Conservation (phyloP, 1,284 basidiomycete species). For the Pisolithus thermaeus region DNA sequence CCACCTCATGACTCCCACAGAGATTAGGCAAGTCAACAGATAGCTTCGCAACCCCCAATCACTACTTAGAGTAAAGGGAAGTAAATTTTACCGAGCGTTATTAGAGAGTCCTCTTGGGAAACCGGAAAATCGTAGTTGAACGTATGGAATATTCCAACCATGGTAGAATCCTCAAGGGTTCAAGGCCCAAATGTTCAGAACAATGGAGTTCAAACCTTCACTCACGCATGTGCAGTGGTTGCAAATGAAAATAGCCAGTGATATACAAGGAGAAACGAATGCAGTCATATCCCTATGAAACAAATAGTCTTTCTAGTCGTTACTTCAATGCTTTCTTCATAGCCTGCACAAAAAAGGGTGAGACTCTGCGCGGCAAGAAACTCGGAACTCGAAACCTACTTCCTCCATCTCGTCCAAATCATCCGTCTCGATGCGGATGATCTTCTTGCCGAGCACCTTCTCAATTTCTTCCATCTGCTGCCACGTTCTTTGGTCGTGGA, state of each 20-base stretch:
- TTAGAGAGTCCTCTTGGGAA: too few relatives aligned
- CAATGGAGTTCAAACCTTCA: too few relatives aligned
- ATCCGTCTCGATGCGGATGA: conserved; percentile 76
- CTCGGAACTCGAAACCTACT: conserved; percentile 44
- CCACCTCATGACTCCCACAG: too few relatives aligned
- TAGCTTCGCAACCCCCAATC: too few relatives aligned
- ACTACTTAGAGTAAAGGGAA: too few relatives aligned
- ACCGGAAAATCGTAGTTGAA: too few relatives aligned
- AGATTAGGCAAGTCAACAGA: too few relatives aligned
- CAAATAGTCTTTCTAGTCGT: conserved; percentile 4
- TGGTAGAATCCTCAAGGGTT: too few relatives aligned
- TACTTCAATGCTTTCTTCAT: conserved; percentile 76
- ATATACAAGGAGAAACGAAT: neutral
- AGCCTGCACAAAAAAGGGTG: conserved; percentile 38
- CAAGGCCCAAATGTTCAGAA: too few relatives aligned
- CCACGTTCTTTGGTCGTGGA: conserved; percentile 83
- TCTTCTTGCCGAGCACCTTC: conserved; percentile 67
- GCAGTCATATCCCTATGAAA: neutral
- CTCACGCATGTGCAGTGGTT: neutral
- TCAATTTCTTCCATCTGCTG: conserved; percentile 83
- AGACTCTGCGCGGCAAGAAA: too few relatives aligned
- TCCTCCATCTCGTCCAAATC: conserved; percentile 89
- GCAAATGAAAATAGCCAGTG: neutral
- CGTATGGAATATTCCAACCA: too few relatives aligned
- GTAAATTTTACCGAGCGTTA: too few relatives aligned